A percentile compares a stretch with the other conserved stretches of the same genome.
Conservation (phyloP, 1,139 yeast genomes). For the Yamadazyma membranifaciens region DNA sequence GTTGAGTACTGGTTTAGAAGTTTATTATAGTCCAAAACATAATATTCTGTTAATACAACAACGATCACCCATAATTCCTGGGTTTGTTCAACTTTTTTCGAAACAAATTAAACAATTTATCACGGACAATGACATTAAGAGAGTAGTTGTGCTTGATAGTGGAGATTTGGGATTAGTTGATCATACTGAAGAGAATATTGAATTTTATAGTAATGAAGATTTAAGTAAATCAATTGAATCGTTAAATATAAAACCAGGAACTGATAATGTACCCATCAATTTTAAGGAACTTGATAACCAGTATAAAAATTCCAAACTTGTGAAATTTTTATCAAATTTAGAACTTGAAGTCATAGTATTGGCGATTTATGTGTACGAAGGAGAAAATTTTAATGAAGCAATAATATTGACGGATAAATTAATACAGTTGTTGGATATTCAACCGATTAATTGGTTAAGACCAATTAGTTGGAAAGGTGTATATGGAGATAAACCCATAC, state of each 20-base stretch:
- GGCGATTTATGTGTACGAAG: constrained; percentile 73
- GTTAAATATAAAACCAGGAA: constrained; percentile 15
- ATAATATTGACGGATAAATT: constrained; percentile 47
- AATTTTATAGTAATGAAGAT: constrained; percentile 33
- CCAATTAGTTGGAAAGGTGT: constrained; percentile 87
- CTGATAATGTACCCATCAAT: neutral
- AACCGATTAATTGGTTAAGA: constrained; percentile 31
- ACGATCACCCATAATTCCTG: constrained; percentile 79
- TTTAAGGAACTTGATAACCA: constrained; percentile 7
- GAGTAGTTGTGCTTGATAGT: constrained; percentile 65
- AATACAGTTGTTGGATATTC: constrained; percentile 27
- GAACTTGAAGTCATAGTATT: constrained; percentile 17
- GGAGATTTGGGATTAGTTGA: constrained; percentile 60
- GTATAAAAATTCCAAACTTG: constrained; percentile 18
- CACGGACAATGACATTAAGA: constrained; percentile 34
- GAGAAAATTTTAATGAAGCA: constrained; percentile 83
- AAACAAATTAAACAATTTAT: constrained; percentile 38
- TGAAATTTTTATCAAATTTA: constrained; percentile 13
- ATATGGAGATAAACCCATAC: constrained; percentile 71
- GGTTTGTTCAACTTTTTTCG: constrained; percentile 53
- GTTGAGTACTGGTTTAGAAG: constrained; percentile 61
- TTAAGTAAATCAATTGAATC: constrained; percentile 31
- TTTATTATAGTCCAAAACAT: constrained; percentile 39
- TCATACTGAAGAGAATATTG: constrained; percentile 22
- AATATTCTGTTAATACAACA: constrained; percentile 68